phyloP scores from a whole-genome alignment of 768 basidiomycete genomes.

The Lactarius psammicola region DNA sequence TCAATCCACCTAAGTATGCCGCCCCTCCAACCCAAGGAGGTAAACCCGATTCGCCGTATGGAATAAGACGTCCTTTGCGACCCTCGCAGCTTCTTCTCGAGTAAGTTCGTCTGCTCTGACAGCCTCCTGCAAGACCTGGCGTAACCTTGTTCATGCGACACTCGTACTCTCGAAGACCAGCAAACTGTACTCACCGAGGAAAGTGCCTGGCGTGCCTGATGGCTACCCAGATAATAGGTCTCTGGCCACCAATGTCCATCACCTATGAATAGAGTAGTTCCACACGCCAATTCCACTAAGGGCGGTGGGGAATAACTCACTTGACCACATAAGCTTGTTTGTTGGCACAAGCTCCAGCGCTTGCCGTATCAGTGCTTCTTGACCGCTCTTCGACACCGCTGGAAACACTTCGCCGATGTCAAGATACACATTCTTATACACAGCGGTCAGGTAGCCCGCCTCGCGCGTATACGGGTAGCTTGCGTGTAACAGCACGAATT shows the following conservation, averaged over 20 bases:
- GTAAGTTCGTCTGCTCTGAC: slow-evolving; percentile 51
- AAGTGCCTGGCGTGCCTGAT: slow-evolving; percentile 63
- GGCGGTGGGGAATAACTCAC: slow-evolving; percentile 40
- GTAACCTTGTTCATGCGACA: neutral
- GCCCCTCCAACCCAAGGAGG: slow-evolving; percentile 47
- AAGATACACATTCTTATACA: slow-evolving; percentile 71
- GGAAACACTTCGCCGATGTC: slow-evolving; percentile 84
- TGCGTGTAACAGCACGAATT: slow-evolving; percentile 68
- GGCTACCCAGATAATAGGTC: slow-evolving; percentile 62
- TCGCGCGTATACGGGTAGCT: slow-evolving; percentile 79
- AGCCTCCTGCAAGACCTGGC: slow-evolving; percentile 55
- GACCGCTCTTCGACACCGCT: slow-evolving; percentile 59
- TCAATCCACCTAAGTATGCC: neutral
- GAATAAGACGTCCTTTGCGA: slow-evolving; percentile 60
- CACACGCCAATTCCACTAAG: neutral
- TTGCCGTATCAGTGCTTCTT: slow-evolving; percentile 56
- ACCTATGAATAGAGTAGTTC: slow-evolving; percentile 35
- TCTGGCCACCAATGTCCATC: slow-evolving; percentile 80
- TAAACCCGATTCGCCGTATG: slow-evolving; percentile 67
- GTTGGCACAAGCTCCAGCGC: slow-evolving; percentile 70
- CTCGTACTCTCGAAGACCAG: neutral
- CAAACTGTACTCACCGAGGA: slow-evolving; percentile 45
- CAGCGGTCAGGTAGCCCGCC: slow-evolving; percentile 70
- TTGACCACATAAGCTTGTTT: slow-evolving; percentile 81
- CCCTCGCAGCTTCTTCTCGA: slow-evolving; percentile 51